Base-by-base conservation (phyloP, 2,329 filamentous ascomycete genomes). In the Pseudogymnoascus sp. region DNA sequence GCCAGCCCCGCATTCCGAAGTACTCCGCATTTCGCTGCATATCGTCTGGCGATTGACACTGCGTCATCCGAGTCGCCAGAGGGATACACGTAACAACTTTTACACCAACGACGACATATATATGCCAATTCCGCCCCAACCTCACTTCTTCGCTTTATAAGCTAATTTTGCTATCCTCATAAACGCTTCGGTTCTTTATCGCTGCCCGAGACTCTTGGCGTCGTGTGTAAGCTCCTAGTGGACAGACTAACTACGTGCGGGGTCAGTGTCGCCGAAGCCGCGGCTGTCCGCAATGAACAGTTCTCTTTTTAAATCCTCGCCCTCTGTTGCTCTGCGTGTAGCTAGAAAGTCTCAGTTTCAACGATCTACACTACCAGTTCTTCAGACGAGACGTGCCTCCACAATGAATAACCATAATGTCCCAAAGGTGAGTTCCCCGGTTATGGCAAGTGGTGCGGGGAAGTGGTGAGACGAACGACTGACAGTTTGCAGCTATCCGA, bases 401-500 rank as follows among this genome's bases (percentile, higher is more conserved):
- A 64, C 35, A 11, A 64, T 64, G 62, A 33, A 40, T 61, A 47
- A 61, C 35, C 62, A 64, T 37, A 47, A 29, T 61, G 59, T 64
- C 24, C 62, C 62, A 14, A 64, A 64, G 38, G 56, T 64, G 21
- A 24, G 40, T 40, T 21, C n/a, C 24, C n/a, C n/a, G 19, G 21
- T 13, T 61, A 42, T 37, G 38, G 21, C 13, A 29, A 16, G 60
- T 3, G 19, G 21, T 56, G 47, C 47, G 26, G 47, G 47, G 29
- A 13, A 56, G n/a, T 56, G 47, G 47, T 6, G n/a, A 56, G 47
- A 10, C 42, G 10, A 11, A 61, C 5, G 21, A 61, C 53, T 61
- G 11, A 61, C 42, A 10, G 6, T 40, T 31, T 21, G 14, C 59
- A 92, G 87, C 84, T 93, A 71, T 90, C 86, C 72, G 90, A 93